Evolutionary conservation across 2,329 filamentous ascomycete species (phyloP), one percentile per base, ranked within the genome.

Genomic region (Clonostachys byssicola): DNA sequence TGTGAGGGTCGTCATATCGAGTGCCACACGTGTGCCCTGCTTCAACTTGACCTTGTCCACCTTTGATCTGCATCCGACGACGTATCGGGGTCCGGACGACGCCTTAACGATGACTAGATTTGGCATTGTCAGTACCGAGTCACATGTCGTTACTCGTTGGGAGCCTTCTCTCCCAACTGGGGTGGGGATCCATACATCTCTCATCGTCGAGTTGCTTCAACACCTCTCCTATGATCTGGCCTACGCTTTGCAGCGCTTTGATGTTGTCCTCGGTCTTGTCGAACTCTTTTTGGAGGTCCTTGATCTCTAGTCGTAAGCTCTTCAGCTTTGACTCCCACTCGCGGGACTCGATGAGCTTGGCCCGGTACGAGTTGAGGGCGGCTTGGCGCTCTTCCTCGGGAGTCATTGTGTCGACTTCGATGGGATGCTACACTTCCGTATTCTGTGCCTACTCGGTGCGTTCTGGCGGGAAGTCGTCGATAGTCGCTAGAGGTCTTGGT

Each of bases 281-380:
- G 63, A 92, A 99, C 60, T 97, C 92, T 64, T 88, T 91, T 66
- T 96, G 90, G 47, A 97, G 73, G 50, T 88, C 90, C 75, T 97
- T 99, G 70, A 99, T 96, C 58, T 96, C 94, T 71, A 96, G 76
- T 53, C 94, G 89, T 60, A 99, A 75, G 46, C 86, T 83, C 77
- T 97, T 99, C 52, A 99, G 82, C 79, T 97, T 99, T 45, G 92
- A 87, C 71, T 99, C 95, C 91, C 91, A 97, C 79, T 99, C 94
- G 71, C 95, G 84, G 59, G 95, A 95, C 71, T 99, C 92, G 62
- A 96, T 80, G 60, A 92, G 80, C 74, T 89, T 91, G 52, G 78
- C 73, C 66, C 89, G 89, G 76, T 90, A 92, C 50, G 85, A 81
- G 62, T 85, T 77, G 60, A 92, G 83, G 63, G 88, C 88, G 65